Evolutionary conservation across 2,329 filamentous ascomycete species (phyloP).

Genomic region (Colletotrichum noveboracense): DNA sequence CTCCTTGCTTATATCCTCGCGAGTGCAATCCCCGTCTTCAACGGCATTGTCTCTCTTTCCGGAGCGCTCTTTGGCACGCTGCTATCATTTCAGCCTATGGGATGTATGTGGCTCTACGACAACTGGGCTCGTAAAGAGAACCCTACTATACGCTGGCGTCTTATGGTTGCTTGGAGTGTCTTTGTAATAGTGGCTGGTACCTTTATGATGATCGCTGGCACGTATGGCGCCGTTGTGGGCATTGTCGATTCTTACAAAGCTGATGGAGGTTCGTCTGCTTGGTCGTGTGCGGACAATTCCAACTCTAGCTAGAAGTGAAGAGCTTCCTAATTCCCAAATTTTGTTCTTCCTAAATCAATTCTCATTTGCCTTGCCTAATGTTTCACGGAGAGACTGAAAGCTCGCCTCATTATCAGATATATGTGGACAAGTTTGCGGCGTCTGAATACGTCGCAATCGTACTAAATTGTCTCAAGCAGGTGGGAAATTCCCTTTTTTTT

Average conservation of each 20-base stretch:
- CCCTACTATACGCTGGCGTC: slow-evolving; percentile 9
- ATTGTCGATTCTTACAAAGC: slow-evolving; percentile 6
- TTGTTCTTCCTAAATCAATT: accelerated
- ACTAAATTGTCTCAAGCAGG: not conserved
- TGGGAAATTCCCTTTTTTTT: accelerated
- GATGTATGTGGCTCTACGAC: slow-evolving; percentile 32
- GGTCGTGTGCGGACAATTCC: slow-evolving; percentile 22
- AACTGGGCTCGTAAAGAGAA: slow-evolving; percentile 25
- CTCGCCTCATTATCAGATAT: not conserved
- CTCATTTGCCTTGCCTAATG: not conserved
- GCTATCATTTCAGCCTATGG: slow-evolving; percentile 34
- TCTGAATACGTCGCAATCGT: not conserved
- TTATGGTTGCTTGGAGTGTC: slow-evolving; percentile 22
- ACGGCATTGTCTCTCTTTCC: slow-evolving; percentile 30
- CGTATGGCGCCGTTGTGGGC: slow-evolving; percentile 12
- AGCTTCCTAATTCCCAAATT: not conserved
- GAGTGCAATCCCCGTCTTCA: slow-evolving; percentile 27
- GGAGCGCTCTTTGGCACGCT: slow-evolving; percentile 33
- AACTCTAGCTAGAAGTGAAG: not conserved
- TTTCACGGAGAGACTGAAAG: not conserved
- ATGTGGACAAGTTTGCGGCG: not conserved
- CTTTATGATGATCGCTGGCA: slow-evolving; percentile 11
- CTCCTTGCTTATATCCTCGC: slow-evolving; percentile 28
- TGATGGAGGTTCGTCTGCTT: not conserved
- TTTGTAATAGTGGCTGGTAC: slow-evolving; percentile 23